phyloP scores from a whole-genome alignment of 108 stramenopile species.

The Cyclotella distinguenda region DNA sequence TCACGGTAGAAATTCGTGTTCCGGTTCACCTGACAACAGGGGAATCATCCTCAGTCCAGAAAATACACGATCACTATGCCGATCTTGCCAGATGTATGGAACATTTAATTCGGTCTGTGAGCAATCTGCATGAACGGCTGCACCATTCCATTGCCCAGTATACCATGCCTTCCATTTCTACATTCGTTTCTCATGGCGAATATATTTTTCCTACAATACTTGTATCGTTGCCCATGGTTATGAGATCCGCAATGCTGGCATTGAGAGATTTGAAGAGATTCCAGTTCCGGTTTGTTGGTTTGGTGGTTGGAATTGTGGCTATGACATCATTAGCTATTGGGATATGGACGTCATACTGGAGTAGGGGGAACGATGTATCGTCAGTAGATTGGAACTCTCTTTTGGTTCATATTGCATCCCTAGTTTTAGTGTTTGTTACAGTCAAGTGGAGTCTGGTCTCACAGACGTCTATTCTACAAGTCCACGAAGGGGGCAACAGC shows the following conservation, averaged over 20 bases:
- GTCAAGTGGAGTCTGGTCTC: not conserved
- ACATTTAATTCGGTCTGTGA: slow-evolving; percentile 62
- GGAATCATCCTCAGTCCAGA: not conserved
- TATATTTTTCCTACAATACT: slow-evolving; percentile 76
- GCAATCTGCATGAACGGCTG: slow-evolving; percentile 86
- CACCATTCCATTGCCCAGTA: slow-evolving; percentile 84
- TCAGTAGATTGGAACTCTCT: not conserved
- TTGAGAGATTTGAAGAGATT: slow-evolving; percentile 55
- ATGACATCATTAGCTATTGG: slow-evolving; percentile 14
- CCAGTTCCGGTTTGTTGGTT: slow-evolving; percentile 38
- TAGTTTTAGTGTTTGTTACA: not conserved
- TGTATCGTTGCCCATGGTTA: slow-evolving; percentile 69
- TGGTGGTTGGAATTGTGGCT: slow-evolving; percentile 20
- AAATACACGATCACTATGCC: slow-evolving; percentile 40
- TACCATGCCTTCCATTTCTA: slow-evolving; percentile 61
- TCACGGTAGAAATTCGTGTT: slow-evolving; percentile 62
- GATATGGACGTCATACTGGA: not conserved
- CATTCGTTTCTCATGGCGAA: slow-evolving; percentile 85
- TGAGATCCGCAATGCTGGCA: slow-evolving; percentile 57
- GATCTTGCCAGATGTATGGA: slow-evolving; percentile 63
- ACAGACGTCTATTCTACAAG: not conserved
- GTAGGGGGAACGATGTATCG: not conserved
- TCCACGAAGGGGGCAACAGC: not conserved
- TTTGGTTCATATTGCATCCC: not conserved
- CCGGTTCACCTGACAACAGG: not conserved